Conservation (phyloP, 345 rosid species). For the Eucalyptus curtisii region DNA sequence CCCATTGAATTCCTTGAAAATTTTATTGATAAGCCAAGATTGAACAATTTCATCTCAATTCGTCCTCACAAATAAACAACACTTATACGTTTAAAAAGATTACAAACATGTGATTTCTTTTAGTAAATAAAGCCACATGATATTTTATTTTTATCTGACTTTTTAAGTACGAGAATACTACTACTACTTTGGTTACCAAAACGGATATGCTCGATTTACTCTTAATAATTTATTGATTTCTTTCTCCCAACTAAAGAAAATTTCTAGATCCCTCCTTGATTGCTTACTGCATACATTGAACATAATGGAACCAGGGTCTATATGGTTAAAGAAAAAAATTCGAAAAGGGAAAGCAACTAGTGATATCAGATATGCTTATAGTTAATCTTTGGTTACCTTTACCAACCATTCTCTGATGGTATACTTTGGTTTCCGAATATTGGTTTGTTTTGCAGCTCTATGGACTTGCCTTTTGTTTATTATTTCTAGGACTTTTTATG, state of each 20-base stretch:
- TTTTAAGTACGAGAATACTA: neutral
- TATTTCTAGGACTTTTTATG: neutral
- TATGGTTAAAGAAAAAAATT: neutral
- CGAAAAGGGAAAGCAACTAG: neutral
- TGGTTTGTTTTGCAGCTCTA: neutral
- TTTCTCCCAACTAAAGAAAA: neutral
- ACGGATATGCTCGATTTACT: neutral
- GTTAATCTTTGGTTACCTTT: neutral
- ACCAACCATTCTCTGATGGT: neutral
- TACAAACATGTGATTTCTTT: neutral
- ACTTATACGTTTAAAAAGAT: accelerated
- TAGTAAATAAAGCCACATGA: neutral
- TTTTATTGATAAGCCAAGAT: neutral
- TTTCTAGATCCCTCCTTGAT: neutral
- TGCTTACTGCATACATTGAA: neutral
- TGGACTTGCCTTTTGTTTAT: neutral
- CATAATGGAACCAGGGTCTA: neutral
- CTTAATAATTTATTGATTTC: neutral
- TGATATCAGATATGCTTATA: neutral
- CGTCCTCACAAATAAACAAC: neutral
- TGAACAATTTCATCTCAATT: neutral
- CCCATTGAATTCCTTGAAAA: neutral
- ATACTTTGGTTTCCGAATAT: no score
- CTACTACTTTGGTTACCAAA: neutral
- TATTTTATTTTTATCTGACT: neutral